These are phyloP conservation scores for Viridothelium virens DNA, from an alignment of 495 filamentous ascomycete genomes.

Conservation along the genomic window DNA sequence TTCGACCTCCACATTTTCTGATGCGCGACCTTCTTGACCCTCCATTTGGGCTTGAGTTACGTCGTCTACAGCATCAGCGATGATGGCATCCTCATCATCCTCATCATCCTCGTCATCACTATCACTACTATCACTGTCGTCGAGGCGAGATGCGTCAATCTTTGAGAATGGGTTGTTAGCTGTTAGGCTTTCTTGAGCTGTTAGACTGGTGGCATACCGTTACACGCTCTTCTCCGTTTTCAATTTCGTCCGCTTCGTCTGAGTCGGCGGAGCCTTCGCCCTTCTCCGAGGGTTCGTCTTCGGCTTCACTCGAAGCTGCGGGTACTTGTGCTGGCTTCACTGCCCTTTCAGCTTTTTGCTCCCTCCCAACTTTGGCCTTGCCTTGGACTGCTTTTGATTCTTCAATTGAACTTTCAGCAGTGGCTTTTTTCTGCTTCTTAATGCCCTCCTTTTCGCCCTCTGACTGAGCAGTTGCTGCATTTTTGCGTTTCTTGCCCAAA, in stretches of 20 bases:
- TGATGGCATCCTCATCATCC: conserved; percentile 19
- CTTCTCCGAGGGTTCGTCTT: conserved; percentile 19
- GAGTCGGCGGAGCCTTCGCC: conserved; percentile 28
- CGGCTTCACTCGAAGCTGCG: conserved; percentile 16
- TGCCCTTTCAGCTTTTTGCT: neutral
- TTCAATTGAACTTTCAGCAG: neutral
- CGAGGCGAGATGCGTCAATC: conserved; percentile 25
- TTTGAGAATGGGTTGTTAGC: conserved; percentile 31
- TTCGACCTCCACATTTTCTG: conserved; percentile 25
- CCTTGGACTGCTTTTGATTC: neutral
- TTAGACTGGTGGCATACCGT: neutral
- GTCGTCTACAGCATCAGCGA: conserved; percentile 33
- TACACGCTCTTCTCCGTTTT: conserved; percentile 15
- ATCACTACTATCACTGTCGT: conserved; percentile 24
- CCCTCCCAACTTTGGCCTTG: neutral
- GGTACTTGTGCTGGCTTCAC: neutral
- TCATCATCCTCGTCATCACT: conserved; percentile 12
- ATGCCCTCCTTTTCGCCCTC: neutral
- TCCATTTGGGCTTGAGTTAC: neutral
- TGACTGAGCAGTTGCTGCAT: neutral
- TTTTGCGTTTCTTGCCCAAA: neutral
- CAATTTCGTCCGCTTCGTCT: no score
- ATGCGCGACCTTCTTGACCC: conserved; percentile 19
- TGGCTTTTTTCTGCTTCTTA: conserved; percentile 3
- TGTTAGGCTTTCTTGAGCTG: conserved; percentile 31